These are phyloP conservation scores for Penicillium crustosum DNA, from an alignment of 2,329 filamentous ascomycete species.

Conservation along the genomic window DNA sequence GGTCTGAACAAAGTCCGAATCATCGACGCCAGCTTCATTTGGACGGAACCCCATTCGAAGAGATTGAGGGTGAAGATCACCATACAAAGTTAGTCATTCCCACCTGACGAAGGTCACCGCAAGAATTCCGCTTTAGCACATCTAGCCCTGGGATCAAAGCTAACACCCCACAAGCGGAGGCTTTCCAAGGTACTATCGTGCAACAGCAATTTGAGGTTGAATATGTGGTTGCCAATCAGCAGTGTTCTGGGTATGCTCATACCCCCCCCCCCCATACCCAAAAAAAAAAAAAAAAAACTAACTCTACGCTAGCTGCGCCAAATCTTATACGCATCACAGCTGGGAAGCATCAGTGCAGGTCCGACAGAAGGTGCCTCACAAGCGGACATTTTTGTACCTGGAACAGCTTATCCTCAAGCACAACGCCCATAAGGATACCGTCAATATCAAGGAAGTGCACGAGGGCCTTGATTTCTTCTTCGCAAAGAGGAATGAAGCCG, in stretches of 20 bases:
- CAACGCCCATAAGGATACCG: constrained; percentile 83
- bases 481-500: constrained; percentile 7
- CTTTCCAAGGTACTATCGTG: constrained; percentile 66
- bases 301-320: not conserved
- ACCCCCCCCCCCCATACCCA: not conserved
- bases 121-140: not conserved
- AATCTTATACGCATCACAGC: constrained; percentile 53
- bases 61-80: constrained; percentile 94
- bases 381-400: constrained; percentile 78
- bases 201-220: constrained; percentile 96
- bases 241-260: constrained; percentile 69
- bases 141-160: not conserved
- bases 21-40: constrained; percentile 93
- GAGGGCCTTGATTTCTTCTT: constrained; percentile 98
- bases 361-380: constrained; percentile 94
- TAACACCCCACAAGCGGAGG: constrained; percentile 68
- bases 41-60: constrained; percentile 96
- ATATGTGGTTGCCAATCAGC: constrained; percentile 85
- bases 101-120: too few relatives aligned
- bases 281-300: too few relatives aligned
- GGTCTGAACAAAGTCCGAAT: constrained; percentile 88
- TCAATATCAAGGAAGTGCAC: constrained; percentile 97
- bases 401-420: constrained; percentile 97
- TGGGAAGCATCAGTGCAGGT: constrained; percentile 95
- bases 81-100: constrained; percentile 45